Conservation (phyloP, 2,329 filamentous ascomycete genomes). For the Samsoniella hepiali region DNA sequence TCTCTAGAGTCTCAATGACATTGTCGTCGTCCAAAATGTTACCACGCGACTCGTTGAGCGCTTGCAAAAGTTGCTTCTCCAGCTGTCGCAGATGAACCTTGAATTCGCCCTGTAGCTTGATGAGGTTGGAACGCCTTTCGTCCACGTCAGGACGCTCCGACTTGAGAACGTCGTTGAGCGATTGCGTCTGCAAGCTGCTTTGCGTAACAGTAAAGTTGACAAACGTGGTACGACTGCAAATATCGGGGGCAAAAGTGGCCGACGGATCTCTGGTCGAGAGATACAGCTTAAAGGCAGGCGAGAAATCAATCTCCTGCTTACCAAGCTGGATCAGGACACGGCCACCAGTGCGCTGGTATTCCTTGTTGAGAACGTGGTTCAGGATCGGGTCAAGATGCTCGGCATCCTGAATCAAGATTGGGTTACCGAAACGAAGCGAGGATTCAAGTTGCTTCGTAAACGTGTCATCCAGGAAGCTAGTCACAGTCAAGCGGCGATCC, state of each 20-base stretch:
- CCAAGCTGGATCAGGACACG: constrained; percentile 97
- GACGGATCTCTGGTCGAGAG: constrained; percentile 95
- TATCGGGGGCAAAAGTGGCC: constrained; percentile 89
- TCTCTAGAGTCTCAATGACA: constrained; percentile 96
- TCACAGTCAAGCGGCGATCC: constrained; percentile 89
- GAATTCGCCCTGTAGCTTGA: constrained; percentile 98
- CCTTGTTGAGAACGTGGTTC: constrained; percentile 98
- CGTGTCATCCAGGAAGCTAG: constrained; percentile 95
- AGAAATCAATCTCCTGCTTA: constrained; percentile 99
- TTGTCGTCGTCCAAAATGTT: constrained; percentile 98
- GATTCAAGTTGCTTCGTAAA: constrained; percentile 98
- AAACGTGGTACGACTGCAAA: constrained; percentile 97
- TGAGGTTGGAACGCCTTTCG: constrained; percentile 91
- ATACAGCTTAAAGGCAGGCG: constrained; percentile 91
- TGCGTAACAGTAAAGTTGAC: constrained; percentile 99
- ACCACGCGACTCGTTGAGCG: constrained; percentile 93
- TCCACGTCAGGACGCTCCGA: constrained; percentile 97
- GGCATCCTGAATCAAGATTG: constrained; percentile 96
- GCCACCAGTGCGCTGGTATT: constrained; percentile 97
- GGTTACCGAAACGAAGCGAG: constrained; percentile 94
- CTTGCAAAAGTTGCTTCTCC: constrained; percentile 89
- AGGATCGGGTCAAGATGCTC: constrained; percentile 96
- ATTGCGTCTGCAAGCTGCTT: constrained; percentile 97
- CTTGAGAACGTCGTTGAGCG: constrained; percentile 94
- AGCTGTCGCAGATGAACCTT: constrained; percentile 95